Evolutionary conservation across 2,329 filamentous ascomycete species (phyloP), one percentile per base, ranked within the genome.

Genomic region (Fusarium transvaalense): DNA sequence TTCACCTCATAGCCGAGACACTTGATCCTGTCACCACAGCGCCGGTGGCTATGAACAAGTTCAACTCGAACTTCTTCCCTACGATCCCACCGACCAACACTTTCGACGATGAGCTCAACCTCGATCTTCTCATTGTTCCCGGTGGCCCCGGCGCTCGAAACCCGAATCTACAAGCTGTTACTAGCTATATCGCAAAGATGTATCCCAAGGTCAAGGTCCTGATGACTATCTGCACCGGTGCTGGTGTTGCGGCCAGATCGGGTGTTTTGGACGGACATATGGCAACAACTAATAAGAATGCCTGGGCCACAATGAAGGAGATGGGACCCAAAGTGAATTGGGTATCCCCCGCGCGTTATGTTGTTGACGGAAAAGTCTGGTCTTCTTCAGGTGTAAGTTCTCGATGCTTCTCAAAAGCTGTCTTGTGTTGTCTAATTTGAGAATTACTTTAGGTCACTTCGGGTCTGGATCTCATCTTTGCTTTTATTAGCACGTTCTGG

Each of bases 211-310:
- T 90, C 25, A 78, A 84, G 66, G 86, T 86, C 66, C 72, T 91
- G 14, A 80, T 92, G 42, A 90, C 89, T 0, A 83, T 92, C 2
- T 92, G 91, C 76, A 92, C 89, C 3, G 90, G 90, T 0, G 82
- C 86, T 6, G 84, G 84, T 4, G 76, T 91, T 6, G 82, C 86
- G 0, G 89, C 89, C 0, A 78, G 81, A 42, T 80, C 88, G 0
- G 89, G 90, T 0, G 76, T 91, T 3, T 75, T 93, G 31, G 83
- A 91, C 62, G 86, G 87, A 0, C 81, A 79, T 63, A 78, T 82
- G 17, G 91, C 89, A 6, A 92, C 91, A 5, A 90, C 87, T 17
- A 92, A 92, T 74, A 92, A 92, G 77, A 76, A 76, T 9, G 81
- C 83, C 0, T 92, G 85, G 81, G 76, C 77, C 10, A 76, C 76